A percentile compares a stretch with the other conserved stretches of the same genome.
Evolutionary conservation across 129 eudicot genomes (phyloP).

Genomic region (Centaurea solstitialis): DNA sequence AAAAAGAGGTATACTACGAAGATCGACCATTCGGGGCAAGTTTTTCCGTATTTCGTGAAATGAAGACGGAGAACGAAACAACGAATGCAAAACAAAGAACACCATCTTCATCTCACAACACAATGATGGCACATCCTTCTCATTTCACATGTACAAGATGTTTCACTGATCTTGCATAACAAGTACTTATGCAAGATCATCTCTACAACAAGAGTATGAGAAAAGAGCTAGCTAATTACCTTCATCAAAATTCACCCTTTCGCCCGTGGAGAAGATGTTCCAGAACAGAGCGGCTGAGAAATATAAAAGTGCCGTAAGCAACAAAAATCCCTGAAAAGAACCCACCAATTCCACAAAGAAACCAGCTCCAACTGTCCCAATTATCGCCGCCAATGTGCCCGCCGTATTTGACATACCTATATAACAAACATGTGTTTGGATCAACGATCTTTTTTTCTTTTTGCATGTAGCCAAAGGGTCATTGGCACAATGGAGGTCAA

Average conservation of each 20-base stretch:
- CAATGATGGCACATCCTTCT: constrained; percentile 7
- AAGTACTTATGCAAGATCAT: constrained; percentile 2
- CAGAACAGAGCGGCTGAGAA: constrained; percentile 71
- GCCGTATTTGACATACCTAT: constrained; percentile 91
- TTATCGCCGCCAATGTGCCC: constrained; percentile 88
- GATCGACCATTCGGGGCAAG: neutral
- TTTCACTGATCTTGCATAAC: constrained; percentile 5
- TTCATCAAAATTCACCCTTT: constrained; percentile 80
- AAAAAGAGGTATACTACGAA: neutral
- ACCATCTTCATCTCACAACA: neutral
- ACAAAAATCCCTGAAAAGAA: constrained; percentile 85
- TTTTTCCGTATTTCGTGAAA: neutral
- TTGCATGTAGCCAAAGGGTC: too few relatives aligned
- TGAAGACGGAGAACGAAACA: neutral
- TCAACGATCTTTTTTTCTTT: neutral
- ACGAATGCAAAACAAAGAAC: too few relatives aligned
- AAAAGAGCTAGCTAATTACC: constrained; percentile 36
- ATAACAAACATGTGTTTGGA: neutral
- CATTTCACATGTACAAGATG: constrained; percentile 23
- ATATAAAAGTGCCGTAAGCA: constrained; percentile 75
- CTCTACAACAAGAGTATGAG: constrained; percentile 7
- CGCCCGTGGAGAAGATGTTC: constrained; percentile 74
- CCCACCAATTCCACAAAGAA: constrained; percentile 86
- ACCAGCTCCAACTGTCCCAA: constrained; percentile 98
- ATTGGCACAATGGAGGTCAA: too few relatives aligned